phyloP scores from a whole-genome alignment of 2,329 filamentous ascomycete species.

The Aspergillus sp. region DNA sequence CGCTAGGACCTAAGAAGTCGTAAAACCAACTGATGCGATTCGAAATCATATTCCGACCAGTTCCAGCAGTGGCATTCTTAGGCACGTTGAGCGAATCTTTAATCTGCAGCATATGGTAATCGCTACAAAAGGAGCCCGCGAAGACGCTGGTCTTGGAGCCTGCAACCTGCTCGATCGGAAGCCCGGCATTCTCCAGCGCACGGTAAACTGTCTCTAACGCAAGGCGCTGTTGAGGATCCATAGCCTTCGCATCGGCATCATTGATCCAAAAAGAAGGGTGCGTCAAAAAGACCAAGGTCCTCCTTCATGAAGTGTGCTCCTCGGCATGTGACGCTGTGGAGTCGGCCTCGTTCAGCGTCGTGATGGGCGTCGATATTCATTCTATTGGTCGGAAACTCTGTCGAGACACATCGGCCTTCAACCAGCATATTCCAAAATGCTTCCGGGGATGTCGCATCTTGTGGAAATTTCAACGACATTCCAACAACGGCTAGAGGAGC shows the following conservation, averaged over 20 bases:
- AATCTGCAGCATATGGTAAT: conserved; percentile 30
- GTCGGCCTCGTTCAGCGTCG: conserved; percentile 21
- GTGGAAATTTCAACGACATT: conserved; percentile 23
- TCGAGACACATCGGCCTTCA: conserved; percentile 20
- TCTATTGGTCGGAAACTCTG: conserved; percentile 27
- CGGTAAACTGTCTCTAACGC: conserved; percentile 33
- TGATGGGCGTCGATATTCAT: conserved; percentile 29
- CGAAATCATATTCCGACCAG: conserved; percentile 30
- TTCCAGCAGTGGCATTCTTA: conserved; percentile 27
- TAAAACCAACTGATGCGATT: conserved; percentile 34
- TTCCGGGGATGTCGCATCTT: conserved; percentile 21
- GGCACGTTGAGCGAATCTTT: conserved; percentile 23
- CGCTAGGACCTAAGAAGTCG: conserved; percentile 33
- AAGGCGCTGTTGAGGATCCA: conserved; percentile 38
- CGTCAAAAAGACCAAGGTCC: conserved; percentile 34
- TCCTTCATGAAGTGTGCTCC: conserved; percentile 27
- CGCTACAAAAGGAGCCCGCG: conserved; percentile 31
- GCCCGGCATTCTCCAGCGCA: conserved; percentile 31
- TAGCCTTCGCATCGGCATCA: conserved; percentile 27
- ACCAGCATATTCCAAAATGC: conserved; percentile 27
- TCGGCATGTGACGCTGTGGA: conserved; percentile 11
- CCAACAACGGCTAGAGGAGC: conserved; percentile 26
- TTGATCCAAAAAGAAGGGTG: conserved; percentile 34
- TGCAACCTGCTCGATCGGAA: conserved; percentile 27
- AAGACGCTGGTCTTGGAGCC: conserved; percentile 39